Conservation (phyloP, 495 filamentous ascomycete species). For the Neurospora sp. region DNA sequence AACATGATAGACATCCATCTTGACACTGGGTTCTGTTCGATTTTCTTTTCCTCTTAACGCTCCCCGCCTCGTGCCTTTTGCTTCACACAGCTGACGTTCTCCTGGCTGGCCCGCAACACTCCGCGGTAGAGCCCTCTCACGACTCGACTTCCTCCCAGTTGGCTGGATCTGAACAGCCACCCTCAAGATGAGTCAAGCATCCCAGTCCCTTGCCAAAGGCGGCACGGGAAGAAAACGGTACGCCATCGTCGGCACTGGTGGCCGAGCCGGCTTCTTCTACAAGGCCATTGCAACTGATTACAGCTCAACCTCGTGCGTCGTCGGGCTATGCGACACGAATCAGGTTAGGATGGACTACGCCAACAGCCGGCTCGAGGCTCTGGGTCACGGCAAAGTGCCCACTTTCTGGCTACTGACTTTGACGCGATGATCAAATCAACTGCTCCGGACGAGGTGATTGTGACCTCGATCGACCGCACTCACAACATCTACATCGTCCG, state of each 20-base stretch:
- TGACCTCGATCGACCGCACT: too few species aligned
- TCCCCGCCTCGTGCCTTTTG: background rate
- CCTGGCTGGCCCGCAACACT: background rate
- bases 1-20: background rate
- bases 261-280: slow-evolving; percentile 45
- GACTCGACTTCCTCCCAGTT: background rate
- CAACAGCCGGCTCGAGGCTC: slow-evolving; percentile 22
- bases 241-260: slow-evolving; percentile 35
- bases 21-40: background rate
- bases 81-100: background rate
- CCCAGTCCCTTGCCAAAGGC: slow-evolving; percentile 3
- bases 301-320: slow-evolving; percentile 34
- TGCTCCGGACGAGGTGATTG: slow-evolving; percentile 26
- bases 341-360: slow-evolving; percentile 36
- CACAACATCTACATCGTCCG: too few species aligned
- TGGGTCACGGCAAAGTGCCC: slow-evolving; percentile 32
- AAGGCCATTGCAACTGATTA: slow-evolving; percentile 41
- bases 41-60: background rate
- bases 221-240: slow-evolving; percentile 21
- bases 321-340: slow-evolving; percentile 42
- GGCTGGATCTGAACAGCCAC: background rate
- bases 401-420: slow-evolving; percentile 43
- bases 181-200: background rate
- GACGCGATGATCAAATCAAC: slow-evolving; percentile 44
- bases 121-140: background rate